Evolutionary conservation across 192 early-diverging fungal genomes (phyloP).

Genomic region (Backusella mclennaniae): DNA sequence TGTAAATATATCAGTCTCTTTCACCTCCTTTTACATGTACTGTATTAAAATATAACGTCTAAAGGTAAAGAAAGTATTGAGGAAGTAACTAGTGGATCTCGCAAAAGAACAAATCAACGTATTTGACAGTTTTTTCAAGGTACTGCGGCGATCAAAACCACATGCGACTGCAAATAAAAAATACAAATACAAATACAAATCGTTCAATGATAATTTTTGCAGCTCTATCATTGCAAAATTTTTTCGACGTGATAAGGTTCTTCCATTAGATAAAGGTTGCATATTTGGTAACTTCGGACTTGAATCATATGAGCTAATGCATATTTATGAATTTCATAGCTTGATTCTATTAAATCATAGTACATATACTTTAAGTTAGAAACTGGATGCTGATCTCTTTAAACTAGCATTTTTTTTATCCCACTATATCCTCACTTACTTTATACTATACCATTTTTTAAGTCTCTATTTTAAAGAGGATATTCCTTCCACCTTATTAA

Average conservation of each 20-base stretch:
- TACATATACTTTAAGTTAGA: not conserved
- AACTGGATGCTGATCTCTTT: too few species aligned
- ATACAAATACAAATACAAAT: not conserved
- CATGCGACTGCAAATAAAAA: too few species aligned
- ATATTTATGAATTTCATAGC: not conserved
- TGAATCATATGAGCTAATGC: not conserved
- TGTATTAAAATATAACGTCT: slow-evolving; percentile 8
- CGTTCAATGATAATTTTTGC: not conserved
- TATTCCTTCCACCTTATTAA: too few species aligned
- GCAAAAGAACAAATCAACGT: not conserved
- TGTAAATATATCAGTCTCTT: not conserved
- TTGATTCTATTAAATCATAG: not conserved
- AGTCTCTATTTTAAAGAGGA: too few species aligned
- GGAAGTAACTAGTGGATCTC: not conserved
- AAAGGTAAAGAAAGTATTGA: slow-evolving; percentile 7
- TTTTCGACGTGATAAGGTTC: too few species aligned
- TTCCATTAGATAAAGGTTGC: too few species aligned
- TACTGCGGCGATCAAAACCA: not conserved
- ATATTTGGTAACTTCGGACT: too few species aligned
- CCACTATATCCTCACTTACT: too few species aligned
- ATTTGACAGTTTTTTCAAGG: not conserved
- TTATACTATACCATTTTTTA: too few species aligned
- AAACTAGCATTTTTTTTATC: too few species aligned
- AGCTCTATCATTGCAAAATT: too few species aligned
- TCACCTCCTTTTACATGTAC: not conserved